A percentile compares a stretch with the other conserved stretches of the same genome.
Conservation (phyloP, 495 filamentous ascomycete genomes). For the Mytilinidion resinicola region DNA sequence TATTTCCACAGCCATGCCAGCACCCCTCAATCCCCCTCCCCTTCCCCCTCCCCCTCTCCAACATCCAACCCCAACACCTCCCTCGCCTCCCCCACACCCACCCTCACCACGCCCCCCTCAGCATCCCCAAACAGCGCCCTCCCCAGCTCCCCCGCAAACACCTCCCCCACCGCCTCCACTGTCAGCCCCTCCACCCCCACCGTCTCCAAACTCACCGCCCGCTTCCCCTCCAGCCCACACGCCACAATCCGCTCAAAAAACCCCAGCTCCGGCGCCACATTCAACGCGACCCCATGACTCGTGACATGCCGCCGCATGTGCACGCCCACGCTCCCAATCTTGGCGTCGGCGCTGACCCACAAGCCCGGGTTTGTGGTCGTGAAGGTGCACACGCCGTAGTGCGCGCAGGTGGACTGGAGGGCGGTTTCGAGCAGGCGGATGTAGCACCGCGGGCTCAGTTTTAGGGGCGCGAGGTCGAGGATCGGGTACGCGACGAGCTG, state of each 20-base stretch:
- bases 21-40: too few relatives aligned
- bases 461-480: slow-evolving; percentile 59
- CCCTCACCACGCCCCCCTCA: too few relatives aligned
- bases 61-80: too few relatives aligned
- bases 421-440: slow-evolving; percentile 68
- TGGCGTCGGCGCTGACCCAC: slow-evolving; percentile 48
- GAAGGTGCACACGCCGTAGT: slow-evolving; percentile 51
- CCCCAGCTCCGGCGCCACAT: slow-evolving; percentile 60
- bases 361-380: slow-evolving; percentile 80
- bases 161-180: slow-evolving; percentile 30
- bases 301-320: slow-evolving; percentile 78
- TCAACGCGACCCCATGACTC: slow-evolving; percentile 82
- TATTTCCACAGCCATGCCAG: too few relatives aligned
- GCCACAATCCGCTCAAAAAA: slow-evolving; percentile 78
- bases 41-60: too few relatives aligned
- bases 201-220: slow-evolving; percentile 59
- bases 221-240: slow-evolving; percentile 75
- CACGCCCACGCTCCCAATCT: slow-evolving; percentile 86
- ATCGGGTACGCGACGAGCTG: slow-evolving; percentile 89
- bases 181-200: slow-evolving; percentile 27
- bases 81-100: too few relatives aligned
- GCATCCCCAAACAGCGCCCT: slow-evolving; percentile 8
- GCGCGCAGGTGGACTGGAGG: slow-evolving; percentile 56
- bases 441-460: slow-evolving; percentile 56
- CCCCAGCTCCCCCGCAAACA: slow-evolving; percentile 33